Evolutionary conservation across 352 stramenopile species (phyloP).

Genomic region (Phytophthora capsici): DNA sequence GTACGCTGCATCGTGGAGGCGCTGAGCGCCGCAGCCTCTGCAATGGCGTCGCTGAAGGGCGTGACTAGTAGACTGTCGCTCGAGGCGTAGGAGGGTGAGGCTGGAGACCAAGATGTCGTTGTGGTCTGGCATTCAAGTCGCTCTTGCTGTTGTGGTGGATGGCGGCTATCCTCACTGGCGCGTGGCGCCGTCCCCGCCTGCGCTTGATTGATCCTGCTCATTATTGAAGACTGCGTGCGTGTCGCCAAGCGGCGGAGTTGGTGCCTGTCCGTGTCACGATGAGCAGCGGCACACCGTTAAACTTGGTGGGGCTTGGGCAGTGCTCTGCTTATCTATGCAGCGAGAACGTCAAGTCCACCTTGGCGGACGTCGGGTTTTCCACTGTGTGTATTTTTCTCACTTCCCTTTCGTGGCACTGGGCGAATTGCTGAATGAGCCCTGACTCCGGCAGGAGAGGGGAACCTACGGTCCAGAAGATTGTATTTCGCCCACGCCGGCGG

Average conservation of each 20-base stretch:
- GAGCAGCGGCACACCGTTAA: slow-evolving; percentile 23
- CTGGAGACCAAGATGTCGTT: slow-evolving; percentile 24
- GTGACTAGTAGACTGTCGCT: slow-evolving; percentile 14
- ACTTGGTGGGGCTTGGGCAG: slow-evolving; percentile 12
- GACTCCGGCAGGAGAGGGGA: background rate
- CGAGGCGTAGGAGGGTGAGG: slow-evolving; percentile 20
- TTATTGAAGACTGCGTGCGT: slow-evolving; percentile 15
- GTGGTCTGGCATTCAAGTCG: slow-evolving; percentile 13
- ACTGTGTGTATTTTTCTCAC: background rate
- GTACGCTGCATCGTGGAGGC: slow-evolving; percentile 8
- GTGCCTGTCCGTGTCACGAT: slow-evolving; percentile 20
- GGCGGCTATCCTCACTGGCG: slow-evolving; percentile 1
- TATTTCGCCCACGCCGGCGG: slow-evolving; percentile 11
- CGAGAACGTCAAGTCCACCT: slow-evolving; percentile 5
- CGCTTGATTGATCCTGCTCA: slow-evolving; percentile 16
- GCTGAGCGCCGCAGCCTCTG: slow-evolving; percentile 11
- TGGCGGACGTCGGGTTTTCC: background rate
- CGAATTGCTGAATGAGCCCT: slow-evolving; percentile 17
- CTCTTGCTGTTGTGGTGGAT: slow-evolving; percentile 21
- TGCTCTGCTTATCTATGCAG: slow-evolving; percentile 32
- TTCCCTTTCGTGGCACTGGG: background rate
- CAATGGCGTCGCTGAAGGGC: slow-evolving; percentile 17
- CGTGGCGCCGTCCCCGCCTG: slow-evolving; percentile 24
- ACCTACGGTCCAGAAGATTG: slow-evolving; percentile 14
- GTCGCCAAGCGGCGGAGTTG: slow-evolving; percentile 1